A percentile compares a stretch with the other conserved stretches of the same genome.
Evolutionary conservation across 768 basidiomycete species (phyloP).

Genomic region (Pisolithus sp.): DNA sequence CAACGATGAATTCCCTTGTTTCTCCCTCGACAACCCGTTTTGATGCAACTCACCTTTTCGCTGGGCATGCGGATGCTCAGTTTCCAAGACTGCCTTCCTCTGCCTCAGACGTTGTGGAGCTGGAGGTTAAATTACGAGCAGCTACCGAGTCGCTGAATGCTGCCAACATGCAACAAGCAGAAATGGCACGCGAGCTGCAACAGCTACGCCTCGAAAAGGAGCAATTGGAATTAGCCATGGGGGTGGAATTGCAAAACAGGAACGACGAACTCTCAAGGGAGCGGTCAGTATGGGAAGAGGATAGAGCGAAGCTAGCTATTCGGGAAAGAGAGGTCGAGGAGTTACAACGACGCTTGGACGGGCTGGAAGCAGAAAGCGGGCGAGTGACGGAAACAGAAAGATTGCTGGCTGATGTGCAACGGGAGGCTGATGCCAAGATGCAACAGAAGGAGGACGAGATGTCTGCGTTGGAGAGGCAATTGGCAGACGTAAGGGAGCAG

Average conservation of each 20-base stretch:
- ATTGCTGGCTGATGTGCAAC: constrained; percentile 30
- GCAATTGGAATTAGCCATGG: constrained; percentile 57
- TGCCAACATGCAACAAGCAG: constrained; percentile 55
- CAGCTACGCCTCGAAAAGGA: constrained; percentile 62
- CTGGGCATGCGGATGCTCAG: constrained; percentile 68
- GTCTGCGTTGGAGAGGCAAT: constrained; percentile 31
- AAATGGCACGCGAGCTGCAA: constrained; percentile 56
- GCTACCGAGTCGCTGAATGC: constrained; percentile 52
- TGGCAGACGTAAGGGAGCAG: constrained; percentile 39
- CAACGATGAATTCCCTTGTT: constrained; percentile 45
- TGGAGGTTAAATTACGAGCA: constrained; percentile 63
- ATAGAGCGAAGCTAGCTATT: constrained; percentile 34
- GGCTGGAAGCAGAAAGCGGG: constrained; percentile 37
- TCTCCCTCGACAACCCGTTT: constrained; percentile 53
- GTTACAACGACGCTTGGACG: constrained; percentile 38
- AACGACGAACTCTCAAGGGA: constrained; percentile 44
- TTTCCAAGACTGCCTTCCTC: constrained; percentile 42
- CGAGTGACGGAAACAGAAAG: constrained; percentile 37
- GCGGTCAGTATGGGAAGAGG: constrained; percentile 44
- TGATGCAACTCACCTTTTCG: constrained; percentile 80
- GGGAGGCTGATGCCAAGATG: constrained; percentile 31
- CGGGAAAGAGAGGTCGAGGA: constrained; percentile 30
- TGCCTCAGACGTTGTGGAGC: constrained; percentile 37
- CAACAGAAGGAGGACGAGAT: constrained; percentile 38
- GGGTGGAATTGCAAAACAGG: constrained; percentile 50